These are phyloP conservation scores for Shiraia bambusicola DNA, from an alignment of 2,329 filamentous ascomycete species.

Conservation along the genomic window DNA sequence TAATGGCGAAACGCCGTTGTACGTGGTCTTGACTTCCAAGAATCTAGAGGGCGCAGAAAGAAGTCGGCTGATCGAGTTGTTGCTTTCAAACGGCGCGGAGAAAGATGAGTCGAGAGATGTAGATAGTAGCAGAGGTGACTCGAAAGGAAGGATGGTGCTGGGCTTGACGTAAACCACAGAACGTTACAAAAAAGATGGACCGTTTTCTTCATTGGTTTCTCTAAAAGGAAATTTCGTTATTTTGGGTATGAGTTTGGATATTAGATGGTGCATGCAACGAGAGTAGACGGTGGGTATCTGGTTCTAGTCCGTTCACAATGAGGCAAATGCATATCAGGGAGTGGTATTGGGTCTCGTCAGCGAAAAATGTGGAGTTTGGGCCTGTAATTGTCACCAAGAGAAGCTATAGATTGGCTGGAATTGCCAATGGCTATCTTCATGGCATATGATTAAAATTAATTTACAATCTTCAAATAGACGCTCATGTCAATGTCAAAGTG, in stretches of 20 bases:
- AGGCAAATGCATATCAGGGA: slow-evolving; percentile 13
- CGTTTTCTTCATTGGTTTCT: too few species aligned
- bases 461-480: too few species aligned
- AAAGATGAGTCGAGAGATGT: slow-evolving; percentile 17
- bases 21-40: slow-evolving; percentile 20
- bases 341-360: slow-evolving; percentile 29
- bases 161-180: slow-evolving; percentile 13
- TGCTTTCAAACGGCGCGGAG: slow-evolving; percentile 33
- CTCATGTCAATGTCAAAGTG: too few species aligned
- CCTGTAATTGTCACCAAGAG: too few species aligned
- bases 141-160: slow-evolving; percentile 24
- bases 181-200: too few species aligned
- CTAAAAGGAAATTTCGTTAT: too few species aligned
- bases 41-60: slow-evolving; percentile 28
- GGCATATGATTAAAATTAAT: too few species aligned
- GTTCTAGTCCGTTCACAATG: too few species aligned
- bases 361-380: too few species aligned
- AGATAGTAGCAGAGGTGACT: slow-evolving; percentile 19
- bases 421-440: too few species aligned
- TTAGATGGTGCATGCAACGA: not conserved
- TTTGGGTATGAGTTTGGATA: not conserved
- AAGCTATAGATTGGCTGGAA: too few species aligned
- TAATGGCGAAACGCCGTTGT: slow-evolving; percentile 26
- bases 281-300: too few species aligned
- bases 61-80: slow-evolving; percentile 31